Percentiles rank a stretch among this genome's conserved stretches.
These are phyloP conservation scores for Epichloe hybrida DNA, from an alignment of 2,329 filamentous ascomycete species.

Conservation along the genomic window DNA sequence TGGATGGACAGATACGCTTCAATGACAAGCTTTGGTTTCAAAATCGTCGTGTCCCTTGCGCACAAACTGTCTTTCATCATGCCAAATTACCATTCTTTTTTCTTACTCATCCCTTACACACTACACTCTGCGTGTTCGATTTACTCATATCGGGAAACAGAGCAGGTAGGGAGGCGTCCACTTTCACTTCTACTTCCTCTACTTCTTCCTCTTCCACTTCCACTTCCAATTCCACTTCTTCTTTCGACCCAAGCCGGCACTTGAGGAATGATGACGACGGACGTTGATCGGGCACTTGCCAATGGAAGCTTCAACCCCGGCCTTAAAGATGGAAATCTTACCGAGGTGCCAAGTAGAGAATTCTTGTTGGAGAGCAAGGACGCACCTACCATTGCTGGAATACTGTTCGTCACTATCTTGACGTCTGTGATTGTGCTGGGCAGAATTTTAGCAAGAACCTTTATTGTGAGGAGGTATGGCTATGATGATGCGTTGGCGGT, in stretches of 20 bases:
- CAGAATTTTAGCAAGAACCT: conserved; percentile 21
- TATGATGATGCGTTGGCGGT: conserved; percentile 25
- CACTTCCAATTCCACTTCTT: no score
- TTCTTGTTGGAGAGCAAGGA: conserved; percentile 25
- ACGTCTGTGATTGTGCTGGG: conserved; percentile 21
- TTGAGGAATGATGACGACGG: conserved; percentile 10
- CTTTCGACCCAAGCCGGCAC: not conserved
- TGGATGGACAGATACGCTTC: no score
- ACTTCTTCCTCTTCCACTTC: no score
- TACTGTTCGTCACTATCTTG: conserved; percentile 23
- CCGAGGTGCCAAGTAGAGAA: conserved; percentile 18
- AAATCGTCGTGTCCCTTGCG: not conserved
- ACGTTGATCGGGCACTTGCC: conserved; percentile 19
- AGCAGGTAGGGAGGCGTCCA: no score
- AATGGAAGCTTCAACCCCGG: no score
- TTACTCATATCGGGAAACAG: no score
- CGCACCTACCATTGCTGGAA: conserved; percentile 23
- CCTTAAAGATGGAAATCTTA: conserved; percentile 18
- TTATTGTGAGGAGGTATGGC: conserved; percentile 24
- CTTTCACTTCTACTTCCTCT: no score
- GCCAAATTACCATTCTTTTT: not conserved
- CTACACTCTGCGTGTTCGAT: no score
- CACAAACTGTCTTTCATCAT: not conserved
- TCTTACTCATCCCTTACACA: no score
- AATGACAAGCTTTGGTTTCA: no score